Base-by-base conservation (phyloP, 768 basidiomycete species). In the Suillus subalutaceus region DNA sequence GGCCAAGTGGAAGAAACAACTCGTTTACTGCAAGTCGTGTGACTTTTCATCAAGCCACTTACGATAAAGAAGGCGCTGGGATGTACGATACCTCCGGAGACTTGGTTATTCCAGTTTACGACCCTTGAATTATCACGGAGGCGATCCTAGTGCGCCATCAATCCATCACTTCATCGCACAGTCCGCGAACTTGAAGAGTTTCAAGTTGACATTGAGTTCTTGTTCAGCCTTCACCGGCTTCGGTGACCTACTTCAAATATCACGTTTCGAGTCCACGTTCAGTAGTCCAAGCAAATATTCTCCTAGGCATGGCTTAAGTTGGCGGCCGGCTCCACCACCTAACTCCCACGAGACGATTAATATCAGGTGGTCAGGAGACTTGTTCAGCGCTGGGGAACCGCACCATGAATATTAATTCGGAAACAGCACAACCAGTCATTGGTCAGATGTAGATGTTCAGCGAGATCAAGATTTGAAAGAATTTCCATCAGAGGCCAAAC, bases 121-220 rank as follows among this genome's bases (percentile, higher is more conserved):
- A 40, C 40, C 35, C 35, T 35, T 6, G 16, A 59, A 26, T 26
- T 26, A 26, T 26, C 26, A 26, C 26, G 26, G 26, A 40, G 58
- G 38, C 58, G 23, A 30, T 26, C 38, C 58, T n/a, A 63, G 13
- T 52, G 13, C 6, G 4, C 48, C 63, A 60, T 58, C 20, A 55
- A 26, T 35, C 32, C 32, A 32, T 32, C 32, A 32, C 32, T 37
- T 37, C 62, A 35, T 43, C 10, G 13, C n/a, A 35, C 56, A 52
- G 40, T 43, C 44, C 46, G 64, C 62, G 72, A 68, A 69, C 66
- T 37, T 64, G 20, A 52, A 52, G 16, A 55, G 53, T 35, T 55
- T 55, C 53, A 55, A 53, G 16, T 26, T 26, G 26, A 26, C 26
- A 2, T 50, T 26, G 9, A 48, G 12, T 13, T 23, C 13, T 40